Base-by-base conservation (phyloP, 352 stramenopile genomes). In the Pilasporangium apinafurcum region DNA sequence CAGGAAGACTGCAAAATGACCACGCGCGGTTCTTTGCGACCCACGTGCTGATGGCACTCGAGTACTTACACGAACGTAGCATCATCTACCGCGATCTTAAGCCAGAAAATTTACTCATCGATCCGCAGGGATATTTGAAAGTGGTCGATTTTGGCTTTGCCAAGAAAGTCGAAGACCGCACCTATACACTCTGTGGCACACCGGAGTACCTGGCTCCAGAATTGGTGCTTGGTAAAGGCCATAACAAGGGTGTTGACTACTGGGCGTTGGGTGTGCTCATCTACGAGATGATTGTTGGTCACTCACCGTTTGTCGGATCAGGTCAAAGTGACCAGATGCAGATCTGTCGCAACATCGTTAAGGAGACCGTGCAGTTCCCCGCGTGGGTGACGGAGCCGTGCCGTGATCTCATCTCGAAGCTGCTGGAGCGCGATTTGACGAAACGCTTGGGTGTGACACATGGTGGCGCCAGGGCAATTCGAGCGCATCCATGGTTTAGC, bases 111-210 rank as follows among this genome's bases (percentile, higher is more conserved):
- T 74, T 98, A 50, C 68, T 98, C 3, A 95, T 98, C 45, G 94
- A 97, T 56, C 62, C 95, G 26, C 70, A 95, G 6, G 96, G 96
- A 25, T 93, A 98, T 79, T 84, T 81, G 65, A 98, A 85, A 80
- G 95, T 89, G 27, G 85, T 97, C 5, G 94, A 98, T 77, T 95
- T 98, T 58, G 90, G 89, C 20, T 95, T 97, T 33, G 87, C 86
- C 8, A 92, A 96, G 54, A 65, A 87, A 16, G 70, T 86, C 16
- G 83, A 93, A 46, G 71, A 86, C 41, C 70, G 79, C 25, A 97
- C 93, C n/a, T 98, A 96, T 67, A 98, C 95, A 28, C 60, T 98
- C 1, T 99, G 96, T 57, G 96, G 96, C 26, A 98, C 95, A 17
- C 93, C 91, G 5, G 92, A 98, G 51, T 98, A 98, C 54, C 53